A percentile compares a stretch with the other conserved stretches of the same genome.
Conservation (phyloP, 2,329 filamentous ascomycete genomes). For the Dactylella cylindrospora region DNA sequence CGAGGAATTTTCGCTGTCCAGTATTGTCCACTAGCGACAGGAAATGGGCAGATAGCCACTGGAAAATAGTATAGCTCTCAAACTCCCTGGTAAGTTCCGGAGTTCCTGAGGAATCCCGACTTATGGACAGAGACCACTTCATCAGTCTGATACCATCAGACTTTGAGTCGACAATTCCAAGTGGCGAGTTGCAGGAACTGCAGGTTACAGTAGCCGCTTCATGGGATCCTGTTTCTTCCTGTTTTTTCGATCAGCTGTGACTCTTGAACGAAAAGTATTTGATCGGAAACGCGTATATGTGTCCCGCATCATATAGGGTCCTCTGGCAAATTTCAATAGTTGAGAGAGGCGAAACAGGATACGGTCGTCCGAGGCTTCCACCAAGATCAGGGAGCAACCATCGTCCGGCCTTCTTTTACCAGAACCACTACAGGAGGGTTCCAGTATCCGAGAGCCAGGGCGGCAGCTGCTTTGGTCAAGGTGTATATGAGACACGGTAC, state of each 20-base stretch:
- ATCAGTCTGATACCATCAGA: constrained; percentile 33
- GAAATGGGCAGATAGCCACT: constrained; percentile 42
- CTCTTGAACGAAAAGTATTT: not conserved
- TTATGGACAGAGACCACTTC: constrained; percentile 39
- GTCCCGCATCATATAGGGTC: constrained; percentile 49
- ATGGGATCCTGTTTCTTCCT: constrained; percentile 22
- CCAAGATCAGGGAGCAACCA: constrained; percentile 17
- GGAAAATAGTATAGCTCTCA: constrained; percentile 29
- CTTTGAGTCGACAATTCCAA: constrained; percentile 39
- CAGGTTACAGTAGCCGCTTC: constrained; percentile 28
- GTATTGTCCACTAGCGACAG: constrained; percentile 25
- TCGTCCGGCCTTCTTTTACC: constrained; percentile 1
- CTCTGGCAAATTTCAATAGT: constrained; percentile 46
- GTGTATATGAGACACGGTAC: constrained; percentile 29
- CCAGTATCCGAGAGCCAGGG: constrained; percentile 12
- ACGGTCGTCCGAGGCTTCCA: constrained; percentile 33
- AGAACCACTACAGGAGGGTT: constrained; percentile 27
- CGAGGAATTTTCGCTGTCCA: constrained; percentile 35
- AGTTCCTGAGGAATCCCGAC: not conserved
- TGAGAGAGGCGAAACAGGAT: constrained; percentile 43
- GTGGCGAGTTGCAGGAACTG: constrained; percentile 13
- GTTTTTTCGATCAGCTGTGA: constrained; percentile 7
- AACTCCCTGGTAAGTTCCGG: not conserved
- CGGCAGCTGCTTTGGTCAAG: constrained; percentile 10
- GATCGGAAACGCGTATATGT: not conserved